Conservation (phyloP, 148 eudicot genomes). For the Fallopia convolvulus region DNA sequence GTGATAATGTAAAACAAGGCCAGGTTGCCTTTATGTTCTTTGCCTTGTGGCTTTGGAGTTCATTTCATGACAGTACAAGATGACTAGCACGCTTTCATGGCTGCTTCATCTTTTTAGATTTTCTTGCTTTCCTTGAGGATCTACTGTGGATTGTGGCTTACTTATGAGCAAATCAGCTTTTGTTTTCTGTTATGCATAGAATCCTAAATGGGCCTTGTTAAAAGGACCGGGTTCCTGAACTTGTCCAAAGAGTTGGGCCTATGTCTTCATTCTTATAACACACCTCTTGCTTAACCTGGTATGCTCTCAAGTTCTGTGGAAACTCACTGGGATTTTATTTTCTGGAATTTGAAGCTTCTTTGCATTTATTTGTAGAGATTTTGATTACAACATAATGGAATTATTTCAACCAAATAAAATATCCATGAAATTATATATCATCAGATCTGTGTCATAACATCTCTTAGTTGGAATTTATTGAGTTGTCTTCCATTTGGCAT, state of each 20-base stretch:
- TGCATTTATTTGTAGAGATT: not conserved
- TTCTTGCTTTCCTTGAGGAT: not conserved
- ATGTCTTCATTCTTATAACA: not conserved
- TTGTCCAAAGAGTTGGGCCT: not conserved
- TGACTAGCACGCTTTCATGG: not conserved
- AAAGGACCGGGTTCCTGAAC: not conserved
- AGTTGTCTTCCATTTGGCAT: not conserved
- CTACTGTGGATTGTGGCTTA: not conserved
- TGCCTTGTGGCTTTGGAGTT: not conserved
- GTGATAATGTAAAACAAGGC: not conserved
- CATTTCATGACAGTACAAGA: not conserved
- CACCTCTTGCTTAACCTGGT: not conserved
- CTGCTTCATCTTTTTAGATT: not conserved
- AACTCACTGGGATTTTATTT: not conserved
- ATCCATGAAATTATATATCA: not conserved
- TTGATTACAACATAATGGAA: not conserved
- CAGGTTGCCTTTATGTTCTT: not conserved
- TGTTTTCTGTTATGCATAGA: not conserved
- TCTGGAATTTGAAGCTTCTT: no score
- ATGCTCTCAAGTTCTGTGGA: not conserved
- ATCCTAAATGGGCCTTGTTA: conserved; percentile 1
- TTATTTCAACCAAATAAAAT: no score
- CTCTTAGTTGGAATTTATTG: not conserved
- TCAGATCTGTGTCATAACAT: not conserved
- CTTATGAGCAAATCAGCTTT: not conserved